Base-by-base conservation (phyloP, 176 grass and related monocot species). In the Pharus latifolius region DNA sequence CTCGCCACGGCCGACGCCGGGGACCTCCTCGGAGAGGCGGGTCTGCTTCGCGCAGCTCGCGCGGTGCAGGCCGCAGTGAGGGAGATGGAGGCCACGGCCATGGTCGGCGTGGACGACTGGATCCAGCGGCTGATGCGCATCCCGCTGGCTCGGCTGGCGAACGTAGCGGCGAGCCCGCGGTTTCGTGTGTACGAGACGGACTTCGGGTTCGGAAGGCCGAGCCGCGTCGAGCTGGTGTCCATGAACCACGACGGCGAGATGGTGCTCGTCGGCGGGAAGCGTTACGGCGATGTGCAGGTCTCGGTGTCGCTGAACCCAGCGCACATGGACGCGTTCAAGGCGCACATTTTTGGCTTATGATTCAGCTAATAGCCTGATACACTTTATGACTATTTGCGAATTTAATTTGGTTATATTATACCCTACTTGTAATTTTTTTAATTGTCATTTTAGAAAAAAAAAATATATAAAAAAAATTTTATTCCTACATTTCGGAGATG, bases 211-310 rank as follows among this genome's bases (percentile, higher is more conserved):
- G 82, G 87, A 6, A 6, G 7, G 31, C 87, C 87, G 0, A 12
- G 15, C 48, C 68, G 82, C 26, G 82, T 85, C 10, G 87, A 89
- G 62, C 55, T 82, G 5, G 78, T 89, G 48, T 89, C 87, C 3
- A 85, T 89, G 61, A 81, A 82, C 54, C 26, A 81, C 20, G 82
- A 84, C 53, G 87, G 87, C 8, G 87, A 84, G 73, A 63, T 82
- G 47, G 74, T 81, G 38, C 62, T 89, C 41, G 56, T 65, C 19
- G 78, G 67, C 16, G 67, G 75, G 10, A 23, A 66, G 18, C 13
- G 2, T 7, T 19, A 65, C 1, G 72, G 77, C 6, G 77, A 80
- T 63, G 72, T 89, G 29, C 81, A 84, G 77, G 37, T 84, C 16
- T 80, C 76, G 0, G 59, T 84, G 47, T 75, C 81, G 1, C 19